Evolutionary conservation across 179 eudicot species (phyloP), one percentile per base, ranked within the genome.

Genomic region (Gypsophila paniculata): DNA sequence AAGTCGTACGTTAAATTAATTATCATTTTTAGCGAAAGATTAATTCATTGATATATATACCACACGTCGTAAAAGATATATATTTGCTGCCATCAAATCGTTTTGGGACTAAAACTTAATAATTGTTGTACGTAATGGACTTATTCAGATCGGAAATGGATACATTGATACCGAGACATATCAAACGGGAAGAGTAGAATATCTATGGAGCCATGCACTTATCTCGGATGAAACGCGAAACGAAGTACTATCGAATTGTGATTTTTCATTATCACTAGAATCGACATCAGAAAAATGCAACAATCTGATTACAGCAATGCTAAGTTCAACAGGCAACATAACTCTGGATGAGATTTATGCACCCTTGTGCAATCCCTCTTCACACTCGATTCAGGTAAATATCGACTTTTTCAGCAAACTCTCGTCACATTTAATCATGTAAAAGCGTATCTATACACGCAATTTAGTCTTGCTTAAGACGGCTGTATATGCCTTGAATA

Each of bases 121-220:
- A 1, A 0, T 12, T 4, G 18, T 32, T 15, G 42, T 9, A 63
- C 14, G 36, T 12, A 21, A 63, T 63, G 2, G n/a, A 39, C 38
- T 3, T 29, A n/a, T 49, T 2, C 54, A 72, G 75, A 48, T 72
- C 0, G 75, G 68, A 18, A 72, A 72, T 23, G 69, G 59, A 25
- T 61, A 38, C 8, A 61, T 61, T 1, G 75, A 72, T 7, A 11
- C 49, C 0, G 54, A 65, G 19, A 54, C 51, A 10, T 70, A 62
- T 32, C 8, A 44, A 11, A 14, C 52, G 59, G 72, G 71, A 68
- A 76, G 70, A 18, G 13, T 73, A 22, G 61, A 65, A 34, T 73
- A 64, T 5, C 7, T 60, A 1, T 72, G 75, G 75, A 72, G 68
- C 53, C 68, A 60, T 26, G 75, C 68, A n/a, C 59, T 72, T 10